These are phyloP conservation scores for Calonectria naviculata DNA, from an alignment of 2,329 filamentous ascomycete species.

Conservation along the genomic window DNA sequence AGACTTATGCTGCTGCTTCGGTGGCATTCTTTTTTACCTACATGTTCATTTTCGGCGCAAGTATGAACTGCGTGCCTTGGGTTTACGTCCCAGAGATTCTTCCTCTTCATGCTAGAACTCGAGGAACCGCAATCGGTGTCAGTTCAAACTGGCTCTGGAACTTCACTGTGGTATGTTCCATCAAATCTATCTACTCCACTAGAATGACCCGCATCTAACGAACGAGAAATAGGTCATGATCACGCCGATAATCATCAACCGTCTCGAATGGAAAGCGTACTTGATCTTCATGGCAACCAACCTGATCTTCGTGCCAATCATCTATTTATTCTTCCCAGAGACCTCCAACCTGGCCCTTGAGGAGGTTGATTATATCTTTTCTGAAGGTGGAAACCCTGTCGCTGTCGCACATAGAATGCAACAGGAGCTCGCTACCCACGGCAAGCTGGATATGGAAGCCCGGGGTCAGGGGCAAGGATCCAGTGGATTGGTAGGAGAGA, in stretches of 20 bases:
- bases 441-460: constrained; percentile 17
- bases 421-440: constrained; percentile 17
- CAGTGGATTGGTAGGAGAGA: neutral
- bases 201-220: neutral
- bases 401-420: constrained; percentile 23
- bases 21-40: constrained; percentile 35
- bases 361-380: constrained; percentile 57
- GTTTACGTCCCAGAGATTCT: constrained; percentile 37
- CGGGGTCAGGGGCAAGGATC: neutral
- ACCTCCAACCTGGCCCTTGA: constrained; percentile 61
- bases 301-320: constrained; percentile 53
- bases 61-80: constrained; percentile 39
- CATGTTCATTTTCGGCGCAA: constrained; percentile 32
- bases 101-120: constrained; percentile 28
- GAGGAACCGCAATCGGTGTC: constrained; percentile 36
- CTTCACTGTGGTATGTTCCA: constrained; percentile 34
- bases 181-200: neutral
- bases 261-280: constrained; percentile 61
- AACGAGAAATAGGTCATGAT: constrained; percentile 56
- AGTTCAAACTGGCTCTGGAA: constrained; percentile 50
- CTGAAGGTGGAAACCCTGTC: constrained; percentile 18
- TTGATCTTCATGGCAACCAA: constrained; percentile 64
- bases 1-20: constrained; percentile 23
- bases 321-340: constrained; percentile 63
- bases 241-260: constrained; percentile 59